Base-by-base conservation (phyloP, 139 green algal species). In the Medakamo hakoo region DNA sequence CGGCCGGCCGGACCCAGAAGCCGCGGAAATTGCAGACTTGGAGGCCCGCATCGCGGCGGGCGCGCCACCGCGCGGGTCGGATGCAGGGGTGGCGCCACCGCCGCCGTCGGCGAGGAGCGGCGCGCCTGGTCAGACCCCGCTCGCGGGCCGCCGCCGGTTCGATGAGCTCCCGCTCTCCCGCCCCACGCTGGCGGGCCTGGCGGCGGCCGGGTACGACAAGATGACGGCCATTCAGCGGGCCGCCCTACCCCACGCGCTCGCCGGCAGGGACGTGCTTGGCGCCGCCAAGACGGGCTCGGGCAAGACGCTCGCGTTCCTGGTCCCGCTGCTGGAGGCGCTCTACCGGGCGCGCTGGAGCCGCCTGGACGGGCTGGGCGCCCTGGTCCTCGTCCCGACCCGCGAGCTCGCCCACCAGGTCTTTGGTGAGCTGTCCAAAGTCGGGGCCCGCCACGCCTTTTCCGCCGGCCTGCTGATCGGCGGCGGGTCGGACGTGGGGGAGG, bases 341-440 rank as follows among this genome's bases (percentile, higher is more conserved):
- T 96, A 87, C 66, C 71, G 89, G 3, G 24, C 59, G n/a, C 75
- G 78, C 23, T 99, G 93, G 93, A 74, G 70, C 14, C 30, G 58
- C 2, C 64, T 87, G 67, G 93, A 99, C 65, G 93, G 93, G 1
- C 71, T 97, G 66, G 93, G 93, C 1, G 92, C 68, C 2, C 79
- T 99, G 14, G 68, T 99, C 55, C 89, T 99, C 52, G 90, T 86
- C 5, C 93, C 93, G 27, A 98, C 91, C 0, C 72, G 91, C 1
- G 93, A 99, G 77, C 83, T 99, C 59, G 93, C 93, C 0, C 65
- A 95, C 59, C 91, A 95, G 70, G 95, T 96, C 27, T 96, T 96
- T 68, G 77, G 92, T 30, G 82, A 90, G 73, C 70, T 95, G 60
- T 71, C 81, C 60, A 84, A 89, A 73, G 78, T 90, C 9, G 87